Percentiles rank a stretch among this genome's conserved stretches.
These are phyloP conservation scores for Colletotrichum sp. DNA, from an alignment of 2,329 filamentous ascomycete species.

Conservation along the genomic window DNA sequence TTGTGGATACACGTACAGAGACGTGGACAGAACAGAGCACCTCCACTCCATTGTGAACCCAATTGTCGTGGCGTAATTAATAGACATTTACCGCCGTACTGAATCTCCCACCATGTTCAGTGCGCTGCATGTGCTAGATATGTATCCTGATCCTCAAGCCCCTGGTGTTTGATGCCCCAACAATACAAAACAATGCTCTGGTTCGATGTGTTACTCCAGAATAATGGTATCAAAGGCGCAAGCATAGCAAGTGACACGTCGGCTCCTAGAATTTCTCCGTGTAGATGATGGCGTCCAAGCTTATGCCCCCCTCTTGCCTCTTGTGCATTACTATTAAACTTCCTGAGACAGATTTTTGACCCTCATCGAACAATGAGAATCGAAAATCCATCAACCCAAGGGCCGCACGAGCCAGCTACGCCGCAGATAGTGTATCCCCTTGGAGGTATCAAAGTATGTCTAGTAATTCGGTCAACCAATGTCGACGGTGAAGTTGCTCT, in stretches of 20 bases:
- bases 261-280: background rate
- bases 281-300: background rate
- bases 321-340: background rate
- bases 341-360: background rate
- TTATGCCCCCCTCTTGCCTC: background rate
- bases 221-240: background rate
- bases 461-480: conserved; percentile 42
- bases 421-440: conserved; percentile 89
- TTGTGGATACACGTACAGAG: background rate
- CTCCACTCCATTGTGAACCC: background rate
- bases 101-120: background rate
- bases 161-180: background rate
- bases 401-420: conserved; percentile 79
- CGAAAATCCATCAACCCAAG: conserved; percentile 86
- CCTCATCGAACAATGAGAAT: conserved; percentile 61
- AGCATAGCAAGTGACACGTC: background rate
- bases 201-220: background rate
- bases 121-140: background rate
- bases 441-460: conserved; percentile 87
- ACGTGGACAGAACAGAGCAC: background rate
- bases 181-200: background rate
- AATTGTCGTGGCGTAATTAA: background rate
- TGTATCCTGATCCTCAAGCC: background rate
- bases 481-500: background rate
- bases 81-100: background rate